Conservation (phyloP, 2,329 filamentous ascomycete genomes). For the Didymella pinodella region DNA sequence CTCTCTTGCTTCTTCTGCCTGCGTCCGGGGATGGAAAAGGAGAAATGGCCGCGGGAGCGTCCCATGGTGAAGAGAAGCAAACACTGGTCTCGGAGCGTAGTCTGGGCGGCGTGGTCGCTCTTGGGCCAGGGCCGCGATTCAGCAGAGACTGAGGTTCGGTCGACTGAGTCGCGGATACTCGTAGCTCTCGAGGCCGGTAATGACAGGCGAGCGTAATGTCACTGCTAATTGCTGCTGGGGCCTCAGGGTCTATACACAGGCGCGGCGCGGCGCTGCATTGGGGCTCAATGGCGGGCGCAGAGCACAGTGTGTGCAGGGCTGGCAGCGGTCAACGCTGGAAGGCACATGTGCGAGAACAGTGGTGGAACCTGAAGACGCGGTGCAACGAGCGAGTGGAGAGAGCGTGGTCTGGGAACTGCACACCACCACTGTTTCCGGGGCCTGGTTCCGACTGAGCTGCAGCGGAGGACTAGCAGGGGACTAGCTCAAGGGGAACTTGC, state of each 20-base stretch:
- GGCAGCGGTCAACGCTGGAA: constrained; percentile 23
- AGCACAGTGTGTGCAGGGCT: constrained; percentile 5
- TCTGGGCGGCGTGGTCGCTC: constrained; percentile 34
- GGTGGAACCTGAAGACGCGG: constrained; percentile 4
- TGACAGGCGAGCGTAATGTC: background rate
- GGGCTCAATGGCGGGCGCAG: constrained; percentile 22
- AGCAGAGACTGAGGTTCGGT: constrained; percentile 28
- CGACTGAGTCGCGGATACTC: constrained; percentile 36
- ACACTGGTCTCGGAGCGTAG: constrained; percentile 9
- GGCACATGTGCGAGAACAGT: constrained; percentile 23
- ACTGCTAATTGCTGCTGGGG: background rate
- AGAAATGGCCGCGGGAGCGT: constrained; percentile 40
- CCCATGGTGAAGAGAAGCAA: constrained; percentile 37
- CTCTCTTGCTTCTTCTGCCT: constrained; percentile 32
- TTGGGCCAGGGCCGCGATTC: constrained; percentile 38
- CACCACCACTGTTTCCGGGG: constrained; percentile 3
- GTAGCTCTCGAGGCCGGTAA: background rate
- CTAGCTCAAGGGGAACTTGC: constrained; percentile 24
- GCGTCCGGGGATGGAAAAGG: constrained; percentile 49
- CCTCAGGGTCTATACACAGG: constrained; percentile 13
- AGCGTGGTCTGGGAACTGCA: constrained; percentile 2
- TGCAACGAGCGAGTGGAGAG: constrained; percentile 17
- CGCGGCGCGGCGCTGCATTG: constrained; percentile 18
- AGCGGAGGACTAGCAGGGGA: constrained; percentile 12
- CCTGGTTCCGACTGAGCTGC: constrained; percentile 14